A percentile compares a stretch with the other conserved stretches of the same genome.
Evolutionary conservation across 129 eudicot genomes (phyloP).

Genomic region (Smallanthus sonchifolius): DNA sequence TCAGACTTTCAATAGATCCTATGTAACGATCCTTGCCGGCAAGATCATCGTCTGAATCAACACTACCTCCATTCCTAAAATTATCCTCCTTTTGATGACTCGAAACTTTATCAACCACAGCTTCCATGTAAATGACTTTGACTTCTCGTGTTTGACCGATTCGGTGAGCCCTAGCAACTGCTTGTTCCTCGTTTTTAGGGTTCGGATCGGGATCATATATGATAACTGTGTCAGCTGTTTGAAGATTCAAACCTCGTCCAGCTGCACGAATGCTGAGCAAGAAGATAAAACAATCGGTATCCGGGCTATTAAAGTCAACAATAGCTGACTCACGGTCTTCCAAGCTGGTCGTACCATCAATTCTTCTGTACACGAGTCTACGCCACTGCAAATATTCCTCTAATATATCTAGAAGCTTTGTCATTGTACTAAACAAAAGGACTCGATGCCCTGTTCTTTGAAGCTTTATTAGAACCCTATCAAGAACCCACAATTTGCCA

Average conservation of each 20-base stretch:
- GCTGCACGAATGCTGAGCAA: constrained; percentile 94
- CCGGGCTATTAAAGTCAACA: constrained; percentile 76
- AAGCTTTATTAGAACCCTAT: constrained; percentile 79
- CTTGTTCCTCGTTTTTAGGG: constrained; percentile 96
- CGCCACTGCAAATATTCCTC: constrained; percentile 98
- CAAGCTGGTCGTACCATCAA: constrained; percentile 87
- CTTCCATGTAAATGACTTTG: constrained; percentile 93
- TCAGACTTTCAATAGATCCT: constrained; percentile 90
- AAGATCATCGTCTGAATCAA: constrained; percentile 93
- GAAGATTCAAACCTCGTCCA: constrained; percentile 93
- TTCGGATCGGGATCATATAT: constrained; percentile 97
- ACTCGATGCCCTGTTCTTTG: constrained; percentile 96
- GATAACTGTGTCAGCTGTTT: constrained; percentile 92
- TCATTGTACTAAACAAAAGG: constrained; percentile 90
- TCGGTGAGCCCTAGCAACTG: constrained; percentile 97
- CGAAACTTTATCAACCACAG: constrained; percentile 85
- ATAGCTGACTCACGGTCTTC: constrained; percentile 96
- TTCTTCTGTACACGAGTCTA: constrained; percentile 79
- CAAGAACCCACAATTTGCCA: constrained; percentile 91
- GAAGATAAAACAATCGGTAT: constrained; percentile 85
- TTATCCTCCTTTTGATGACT: constrained; percentile 93
- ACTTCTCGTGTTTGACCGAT: constrained; percentile 98
- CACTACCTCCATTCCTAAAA: constrained; percentile 53
- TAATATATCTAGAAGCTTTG: constrained; percentile 82
- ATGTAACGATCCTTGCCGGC: constrained; percentile 95